Percentiles rank a stretch among this genome's conserved stretches.
phyloP scores from a whole-genome alignment of 495 filamentous ascomycete genomes.

The Opeltia flavorubescens region DNA sequence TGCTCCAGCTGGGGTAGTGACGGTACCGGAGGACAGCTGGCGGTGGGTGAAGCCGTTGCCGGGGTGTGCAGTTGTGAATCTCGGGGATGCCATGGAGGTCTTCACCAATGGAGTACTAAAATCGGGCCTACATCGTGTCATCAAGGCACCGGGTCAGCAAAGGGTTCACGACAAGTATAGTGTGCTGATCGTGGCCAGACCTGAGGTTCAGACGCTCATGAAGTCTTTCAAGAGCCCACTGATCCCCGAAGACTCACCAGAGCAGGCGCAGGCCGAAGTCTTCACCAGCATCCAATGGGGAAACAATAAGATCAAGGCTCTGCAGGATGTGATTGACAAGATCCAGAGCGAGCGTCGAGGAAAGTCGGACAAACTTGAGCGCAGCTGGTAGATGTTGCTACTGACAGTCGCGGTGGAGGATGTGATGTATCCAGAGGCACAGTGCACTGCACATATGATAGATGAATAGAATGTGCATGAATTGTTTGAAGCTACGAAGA shows the following conservation, averaged over 20 bases:
- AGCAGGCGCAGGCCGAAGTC: background rate
- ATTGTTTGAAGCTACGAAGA: too few relatives aligned
- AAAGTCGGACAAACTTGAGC: too few relatives aligned
- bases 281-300: background rate
- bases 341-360: background rate
- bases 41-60: slow-evolving; percentile 42
- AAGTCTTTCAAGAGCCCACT: background rate
- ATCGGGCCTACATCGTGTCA: slow-evolving; percentile 49
- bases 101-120: slow-evolving; percentile 48
- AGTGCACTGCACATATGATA: too few relatives aligned
- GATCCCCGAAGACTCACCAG: background rate
- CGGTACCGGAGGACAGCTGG: slow-evolving; percentile 23
- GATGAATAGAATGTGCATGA: too few relatives aligned
- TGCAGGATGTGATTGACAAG: background rate
- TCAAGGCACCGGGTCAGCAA: slow-evolving; percentile 39
- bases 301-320: background rate
- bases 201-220: background rate
- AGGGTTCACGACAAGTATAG: slow-evolving; percentile 10
- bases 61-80: slow-evolving; percentile 46
- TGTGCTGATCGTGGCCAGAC: background rate
- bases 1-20: background rate
- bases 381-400: too few relatives aligned
- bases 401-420: too few relatives aligned
- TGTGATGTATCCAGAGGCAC: too few relatives aligned
- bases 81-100: slow-evolving; percentile 51